These are phyloP conservation scores for Catharanthus roseus DNA, from an alignment of 257 asterid species.

Conservation along the genomic window DNA sequence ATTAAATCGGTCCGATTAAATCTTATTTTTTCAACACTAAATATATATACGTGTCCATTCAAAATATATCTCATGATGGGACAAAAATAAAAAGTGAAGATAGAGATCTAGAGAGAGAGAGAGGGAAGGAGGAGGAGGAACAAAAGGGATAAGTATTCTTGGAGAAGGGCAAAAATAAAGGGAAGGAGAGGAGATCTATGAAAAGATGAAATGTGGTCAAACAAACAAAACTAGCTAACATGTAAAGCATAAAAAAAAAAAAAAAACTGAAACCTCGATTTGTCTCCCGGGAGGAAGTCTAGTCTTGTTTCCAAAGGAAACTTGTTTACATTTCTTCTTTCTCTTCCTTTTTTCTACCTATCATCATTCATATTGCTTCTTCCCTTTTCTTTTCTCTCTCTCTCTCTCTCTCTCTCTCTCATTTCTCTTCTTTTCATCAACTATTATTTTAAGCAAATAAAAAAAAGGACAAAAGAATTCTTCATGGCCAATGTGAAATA, in stretches of 20 bases:
- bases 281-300: constrained; percentile 43
- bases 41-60: too few relatives aligned
- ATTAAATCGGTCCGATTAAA: too few relatives aligned
- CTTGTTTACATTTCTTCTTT: constrained; percentile 21
- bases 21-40: too few relatives aligned
- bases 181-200: neutral
- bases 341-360: constrained; percentile 16
- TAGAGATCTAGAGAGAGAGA: constrained; percentile 6
- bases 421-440: neutral
- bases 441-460: neutral
- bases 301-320: constrained; percentile 40
- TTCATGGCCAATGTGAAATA: too few relatives aligned
- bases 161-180: constrained; percentile 4
- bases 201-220: constrained; percentile 28
- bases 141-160: constrained; percentile 2
- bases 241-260: constrained; percentile 49
- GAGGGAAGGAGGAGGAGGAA: neutral
- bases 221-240: constrained; percentile 14
- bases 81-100: constrained; percentile 21
- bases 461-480: too few relatives aligned
- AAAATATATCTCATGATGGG: too few relatives aligned
- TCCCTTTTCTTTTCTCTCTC: constrained; percentile 7
- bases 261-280: constrained; percentile 41
- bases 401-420: neutral
- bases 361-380: neutral